Evolutionary conservation across 2,329 filamentous ascomycete species (phyloP), one percentile per base, ranked within the genome.

Genomic region (Fusarium sp.): DNA sequence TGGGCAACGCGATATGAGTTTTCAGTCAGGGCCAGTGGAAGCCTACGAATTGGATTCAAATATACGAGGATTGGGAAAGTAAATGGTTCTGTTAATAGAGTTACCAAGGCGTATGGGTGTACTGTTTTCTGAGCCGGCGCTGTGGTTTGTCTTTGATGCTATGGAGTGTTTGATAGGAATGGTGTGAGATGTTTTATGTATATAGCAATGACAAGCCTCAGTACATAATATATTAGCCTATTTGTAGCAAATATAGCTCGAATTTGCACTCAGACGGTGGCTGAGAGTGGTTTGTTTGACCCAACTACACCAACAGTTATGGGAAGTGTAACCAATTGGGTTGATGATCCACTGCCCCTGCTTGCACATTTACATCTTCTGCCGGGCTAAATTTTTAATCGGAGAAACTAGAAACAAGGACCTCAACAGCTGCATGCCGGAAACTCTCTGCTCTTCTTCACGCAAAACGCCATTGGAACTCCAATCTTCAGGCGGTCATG

Each of bases 1-100:
- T 25, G 23, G 23, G 4, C 23, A 25, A 25, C 23, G 8, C 8
- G 4, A 8, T 6, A 25, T 69, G 42, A 66, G 70, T 4, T 79
- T 72, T 71, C 73, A 77, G 43, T 69, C 76, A 1, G 76, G 76
- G 4, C 76, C 75, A 2, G 70, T 75, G 27, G 69, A 74, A 19
- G 58, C 66, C 9, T 75, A 74, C 42, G 73, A 78, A 45, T 42
- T 75, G 48, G 70, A 71, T 45, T 65, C 67, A 6, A 66, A 66
- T 33, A 43, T 65, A 3, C 49, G 55, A 3, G 55, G 53, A 15
- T 53, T 44, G 54, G 37, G 45, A n/a, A 52, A 53, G 43, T 48
- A 43, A 43, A 53, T 32, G 17, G 32, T 21, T 27, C 36, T 50
- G 2, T 9, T 29, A n/a, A 3, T 19, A 6, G 11, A 15, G 14